Evolutionary conservation across 2,329 filamentous ascomycete genomes (phyloP).

Genomic region (Alternaria dauci): DNA sequence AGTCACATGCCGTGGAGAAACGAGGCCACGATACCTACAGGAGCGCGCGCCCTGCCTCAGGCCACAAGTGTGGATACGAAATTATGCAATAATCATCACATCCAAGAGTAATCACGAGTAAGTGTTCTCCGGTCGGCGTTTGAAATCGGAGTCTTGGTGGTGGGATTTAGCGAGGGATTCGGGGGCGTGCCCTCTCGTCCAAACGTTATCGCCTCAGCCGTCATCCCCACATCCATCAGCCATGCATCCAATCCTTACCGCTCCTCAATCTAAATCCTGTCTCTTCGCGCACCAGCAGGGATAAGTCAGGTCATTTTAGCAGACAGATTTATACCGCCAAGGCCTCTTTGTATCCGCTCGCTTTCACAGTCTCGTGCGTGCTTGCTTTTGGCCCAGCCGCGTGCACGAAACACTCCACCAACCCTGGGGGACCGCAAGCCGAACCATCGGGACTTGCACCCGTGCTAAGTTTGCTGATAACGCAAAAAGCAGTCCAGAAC

Average conservation of each 20-base stretch:
- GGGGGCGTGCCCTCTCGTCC: constrained; percentile 4
- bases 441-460: constrained; percentile 2
- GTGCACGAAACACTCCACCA: constrained; percentile 10
- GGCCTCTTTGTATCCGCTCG: constrained; percentile 2
- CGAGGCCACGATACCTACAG: background rate
- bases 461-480: background rate
- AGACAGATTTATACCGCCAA: constrained; percentile 8
- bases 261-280: background rate
- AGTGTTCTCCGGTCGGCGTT: constrained; percentile 1
- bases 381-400: constrained; percentile 12
- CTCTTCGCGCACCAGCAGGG: constrained; percentile 1
- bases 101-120: constrained; percentile 2
- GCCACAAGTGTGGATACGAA: background rate
- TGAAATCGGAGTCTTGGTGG: constrained; percentile 7
- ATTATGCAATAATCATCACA: constrained; percentile 1
- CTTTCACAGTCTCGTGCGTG: constrained; percentile 8
- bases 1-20: background rate
- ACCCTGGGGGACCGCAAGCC: background rate
- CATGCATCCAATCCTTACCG: background rate
- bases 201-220: constrained; percentile 13
- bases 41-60: background rate
- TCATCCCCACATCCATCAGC: constrained; percentile 2
- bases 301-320: constrained; percentile 9
- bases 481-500: background rate
- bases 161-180: constrained; percentile 9